A percentile compares a stretch with the other conserved stretches of the same genome.
Conservation (phyloP, 2,329 filamentous ascomycete species). For the Alternaria metachromatica region DNA sequence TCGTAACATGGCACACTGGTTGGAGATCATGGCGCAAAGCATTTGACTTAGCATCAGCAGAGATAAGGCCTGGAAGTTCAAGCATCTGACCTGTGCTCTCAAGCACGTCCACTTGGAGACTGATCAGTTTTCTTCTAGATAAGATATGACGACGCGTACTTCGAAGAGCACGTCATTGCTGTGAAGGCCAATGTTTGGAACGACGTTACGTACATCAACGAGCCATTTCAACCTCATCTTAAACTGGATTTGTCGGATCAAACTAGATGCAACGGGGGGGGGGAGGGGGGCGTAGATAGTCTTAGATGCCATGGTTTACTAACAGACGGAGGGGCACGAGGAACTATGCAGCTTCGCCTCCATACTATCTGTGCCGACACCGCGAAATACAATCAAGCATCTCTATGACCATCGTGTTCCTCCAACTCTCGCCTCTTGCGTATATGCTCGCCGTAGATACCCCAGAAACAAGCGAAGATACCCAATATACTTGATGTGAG, state of each 20-base stretch:
- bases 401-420: constrained; percentile 39
- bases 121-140: neutral
- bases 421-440: constrained; percentile 41
- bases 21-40: neutral
- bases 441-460: constrained; percentile 66
- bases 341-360: too few relatives aligned
- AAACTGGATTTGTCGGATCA: too few relatives aligned
- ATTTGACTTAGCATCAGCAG: neutral
- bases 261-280: too few relatives aligned
- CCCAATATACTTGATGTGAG: constrained; percentile 74
- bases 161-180: neutral
- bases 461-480: constrained; percentile 72
- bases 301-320: too few relatives aligned
- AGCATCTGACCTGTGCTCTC: neutral
- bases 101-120: neutral
- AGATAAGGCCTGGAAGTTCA: neutral
- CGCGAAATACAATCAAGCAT: constrained; percentile 24
- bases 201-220: too few relatives aligned
- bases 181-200: neutral
- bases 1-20: neutral
- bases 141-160: neutral
- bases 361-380: neutral
- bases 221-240: too few relatives aligned
- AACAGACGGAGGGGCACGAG: too few relatives aligned
- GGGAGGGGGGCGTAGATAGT: too few relatives aligned